Evolutionary conservation across 139 green algal species (phyloP).

Genomic region (Chlorella sp.): DNA sequence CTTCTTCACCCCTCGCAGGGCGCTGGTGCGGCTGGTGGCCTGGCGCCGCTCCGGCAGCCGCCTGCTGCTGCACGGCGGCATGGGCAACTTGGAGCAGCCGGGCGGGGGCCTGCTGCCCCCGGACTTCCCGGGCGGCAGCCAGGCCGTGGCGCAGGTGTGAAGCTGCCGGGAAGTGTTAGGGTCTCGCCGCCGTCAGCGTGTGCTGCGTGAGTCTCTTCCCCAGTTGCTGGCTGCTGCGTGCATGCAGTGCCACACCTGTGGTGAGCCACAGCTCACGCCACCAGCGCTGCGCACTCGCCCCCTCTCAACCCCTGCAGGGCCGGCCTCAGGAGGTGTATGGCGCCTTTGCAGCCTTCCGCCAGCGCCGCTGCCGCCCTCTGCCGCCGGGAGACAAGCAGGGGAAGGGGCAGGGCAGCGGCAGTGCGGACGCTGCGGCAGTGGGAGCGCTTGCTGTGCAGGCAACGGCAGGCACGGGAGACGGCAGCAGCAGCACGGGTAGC

Average conservation of each 20-base stretch:
- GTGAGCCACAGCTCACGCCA: too few species aligned
- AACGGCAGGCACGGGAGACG: too few species aligned
- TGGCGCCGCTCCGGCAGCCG: conserved; percentile 27
- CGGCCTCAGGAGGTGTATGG: conserved; percentile 43
- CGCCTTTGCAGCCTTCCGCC: conserved; percentile 50
- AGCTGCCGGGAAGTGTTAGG: too few species aligned
- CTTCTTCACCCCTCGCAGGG: conserved; percentile 37
- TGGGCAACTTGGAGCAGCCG: conserved; percentile 14
- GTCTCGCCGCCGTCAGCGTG: too few species aligned
- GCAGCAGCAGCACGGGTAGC: too few species aligned
- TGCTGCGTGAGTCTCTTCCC: too few species aligned
- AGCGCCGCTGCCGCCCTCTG: conserved; percentile 23
- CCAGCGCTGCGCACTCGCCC: too few species aligned
- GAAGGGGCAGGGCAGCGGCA: background rate
- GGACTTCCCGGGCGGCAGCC: background rate
- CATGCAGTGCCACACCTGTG: too few species aligned
- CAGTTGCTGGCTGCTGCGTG: too few species aligned
- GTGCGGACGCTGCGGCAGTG: too few species aligned
- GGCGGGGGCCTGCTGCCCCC: background rate
- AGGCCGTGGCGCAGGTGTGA: background rate
- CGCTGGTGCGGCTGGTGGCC: conserved; percentile 36
- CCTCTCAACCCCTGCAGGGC: background rate
- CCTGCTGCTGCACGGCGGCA: conserved; percentile 33
- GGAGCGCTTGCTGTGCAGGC: too few species aligned
- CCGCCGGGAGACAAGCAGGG: background rate